phyloP scores from a whole-genome alignment of 805 yeast species.

The Yamadazyma phyllophila region DNA sequence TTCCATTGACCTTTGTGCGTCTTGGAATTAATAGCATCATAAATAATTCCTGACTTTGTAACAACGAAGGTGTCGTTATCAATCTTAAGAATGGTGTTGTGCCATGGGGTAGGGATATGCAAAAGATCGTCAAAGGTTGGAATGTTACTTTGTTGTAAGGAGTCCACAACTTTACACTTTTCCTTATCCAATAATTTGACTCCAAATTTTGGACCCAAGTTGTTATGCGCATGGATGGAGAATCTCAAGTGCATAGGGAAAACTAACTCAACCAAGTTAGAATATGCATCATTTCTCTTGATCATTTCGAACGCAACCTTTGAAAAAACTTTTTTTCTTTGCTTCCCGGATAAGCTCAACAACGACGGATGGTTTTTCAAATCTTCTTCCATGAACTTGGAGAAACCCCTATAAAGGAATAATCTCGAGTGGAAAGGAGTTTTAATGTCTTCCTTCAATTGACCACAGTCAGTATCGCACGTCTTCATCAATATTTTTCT shows the following conservation, averaged over 20 bases:
- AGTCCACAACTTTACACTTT: constrained; percentile 45
- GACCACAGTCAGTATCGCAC: constrained; percentile 40
- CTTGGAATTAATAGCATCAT: constrained; percentile 18
- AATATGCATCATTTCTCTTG: constrained; percentile 61
- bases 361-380: constrained; percentile 43
- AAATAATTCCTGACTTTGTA: constrained; percentile 22
- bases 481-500: constrained; percentile 34
- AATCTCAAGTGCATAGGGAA: constrained; percentile 60
- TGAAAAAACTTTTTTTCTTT: constrained; percentile 49
- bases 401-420: constrained; percentile 53
- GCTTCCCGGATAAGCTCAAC: constrained; percentile 40
- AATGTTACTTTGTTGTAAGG: constrained; percentile 37
- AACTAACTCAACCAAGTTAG: constrained; percentile 56
- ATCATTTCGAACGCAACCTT: constrained; percentile 64
- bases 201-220: constrained; percentile 60
- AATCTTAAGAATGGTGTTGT: constrained; percentile 49
- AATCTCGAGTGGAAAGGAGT: constrained; percentile 50
- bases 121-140: constrained; percentile 51
- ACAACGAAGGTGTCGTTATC: constrained; percentile 27
- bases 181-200: constrained; percentile 45
- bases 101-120: constrained; percentile 70
- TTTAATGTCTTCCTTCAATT: constrained; percentile 31
- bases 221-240: constrained; percentile 61
- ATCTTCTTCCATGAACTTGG: constrained; percentile 60
- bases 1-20: constrained; percentile 24